These are phyloP conservation scores for Yamadazyma songkhlaensis DNA, from an alignment of 1,139 yeast species.

Conservation along the genomic window DNA sequence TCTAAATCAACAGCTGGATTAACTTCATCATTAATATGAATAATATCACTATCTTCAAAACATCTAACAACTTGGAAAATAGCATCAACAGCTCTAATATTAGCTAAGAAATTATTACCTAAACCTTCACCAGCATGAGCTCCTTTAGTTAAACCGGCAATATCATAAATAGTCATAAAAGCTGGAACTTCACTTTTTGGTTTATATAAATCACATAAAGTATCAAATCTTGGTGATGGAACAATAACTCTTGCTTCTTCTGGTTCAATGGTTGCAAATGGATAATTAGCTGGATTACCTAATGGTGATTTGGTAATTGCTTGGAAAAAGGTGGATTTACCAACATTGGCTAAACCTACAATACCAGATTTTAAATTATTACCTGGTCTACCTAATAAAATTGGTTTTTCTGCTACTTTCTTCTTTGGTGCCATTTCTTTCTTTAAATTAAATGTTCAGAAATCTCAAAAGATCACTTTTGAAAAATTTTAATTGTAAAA, in stretches of 20 bases:
- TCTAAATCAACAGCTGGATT: slow-evolving; percentile 95
- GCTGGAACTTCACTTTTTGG: slow-evolving; percentile 92
- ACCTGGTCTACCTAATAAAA: slow-evolving; percentile 97
- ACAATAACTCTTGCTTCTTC: slow-evolving; percentile 98
- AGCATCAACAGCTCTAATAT: slow-evolving; percentile 97
- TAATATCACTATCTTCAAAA: slow-evolving; percentile 97
- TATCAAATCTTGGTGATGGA: slow-evolving; percentile 88
- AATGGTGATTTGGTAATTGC: slow-evolving; percentile 86
- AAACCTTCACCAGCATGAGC: slow-evolving; percentile 98
- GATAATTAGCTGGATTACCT: slow-evolving; percentile 98
- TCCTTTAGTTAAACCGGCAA: slow-evolving; percentile 97
- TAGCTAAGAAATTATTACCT: slow-evolving; percentile 96
- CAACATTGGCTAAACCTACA: slow-evolving; percentile 95
- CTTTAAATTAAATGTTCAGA: slow-evolving; percentile 1
- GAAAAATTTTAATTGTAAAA: slow-evolving; percentile 10
- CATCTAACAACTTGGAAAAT: slow-evolving; percentile 97
- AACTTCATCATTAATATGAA: slow-evolving; percentile 97
- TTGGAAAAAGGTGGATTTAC: slow-evolving; percentile 89
- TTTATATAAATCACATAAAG: slow-evolving; percentile 67
- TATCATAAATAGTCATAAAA: slow-evolving; percentile 88
- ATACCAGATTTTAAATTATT: slow-evolving; percentile 95
- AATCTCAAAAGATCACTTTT: background rate
- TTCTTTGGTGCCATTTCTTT: slow-evolving; percentile 87
- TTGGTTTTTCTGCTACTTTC: slow-evolving; percentile 79
- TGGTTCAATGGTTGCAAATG: slow-evolving; percentile 98